These are phyloP conservation scores for Apophysomyces variabilis DNA, from an alignment of 371 early-diverging fungal species.

Conservation along the genomic window DNA sequence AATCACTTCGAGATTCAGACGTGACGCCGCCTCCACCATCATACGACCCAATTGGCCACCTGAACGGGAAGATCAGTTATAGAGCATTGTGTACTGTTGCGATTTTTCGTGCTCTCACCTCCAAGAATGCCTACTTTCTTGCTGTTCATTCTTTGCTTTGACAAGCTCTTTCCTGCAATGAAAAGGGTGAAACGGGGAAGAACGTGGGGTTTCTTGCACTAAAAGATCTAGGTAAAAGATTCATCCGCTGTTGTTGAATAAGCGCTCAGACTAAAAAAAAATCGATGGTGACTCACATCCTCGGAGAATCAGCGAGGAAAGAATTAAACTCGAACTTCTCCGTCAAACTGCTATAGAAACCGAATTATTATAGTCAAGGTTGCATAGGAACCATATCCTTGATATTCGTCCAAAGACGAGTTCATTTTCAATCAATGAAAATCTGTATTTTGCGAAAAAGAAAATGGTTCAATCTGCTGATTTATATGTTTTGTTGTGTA, in stretches of 20 bases:
- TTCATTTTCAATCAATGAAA: too few species aligned
- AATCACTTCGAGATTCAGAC: conserved; percentile 81
- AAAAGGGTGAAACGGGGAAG: neutral
- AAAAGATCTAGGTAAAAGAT: too few species aligned
- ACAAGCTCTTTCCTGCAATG: conserved; percentile 1
- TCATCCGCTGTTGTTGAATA: too few species aligned
- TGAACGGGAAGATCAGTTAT: conserved; percentile 4
- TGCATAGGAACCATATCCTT: neutral
- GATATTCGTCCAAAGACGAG: too few species aligned
- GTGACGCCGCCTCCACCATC: conserved; percentile 93
- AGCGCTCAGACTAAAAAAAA: neutral
- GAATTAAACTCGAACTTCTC: too few species aligned
- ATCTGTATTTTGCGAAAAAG: too few species aligned
- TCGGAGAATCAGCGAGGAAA: neutral
- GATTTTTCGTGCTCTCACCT: conserved; percentile 33
- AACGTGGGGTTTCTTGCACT: neutral
- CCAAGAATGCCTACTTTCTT: conserved; percentile 73
- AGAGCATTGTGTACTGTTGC: neutral
- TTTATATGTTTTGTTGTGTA: too few species aligned
- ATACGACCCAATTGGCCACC: conserved; percentile 97
- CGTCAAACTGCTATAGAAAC: too few species aligned
- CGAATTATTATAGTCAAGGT: too few species aligned
- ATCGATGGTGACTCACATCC: neutral
- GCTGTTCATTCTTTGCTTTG: conserved; percentile 46
- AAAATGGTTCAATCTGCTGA: too few species aligned